These are phyloP conservation scores for Conticribra guillardii DNA, from an alignment of 108 stramenopile genomes.

Conservation along the genomic window DNA sequence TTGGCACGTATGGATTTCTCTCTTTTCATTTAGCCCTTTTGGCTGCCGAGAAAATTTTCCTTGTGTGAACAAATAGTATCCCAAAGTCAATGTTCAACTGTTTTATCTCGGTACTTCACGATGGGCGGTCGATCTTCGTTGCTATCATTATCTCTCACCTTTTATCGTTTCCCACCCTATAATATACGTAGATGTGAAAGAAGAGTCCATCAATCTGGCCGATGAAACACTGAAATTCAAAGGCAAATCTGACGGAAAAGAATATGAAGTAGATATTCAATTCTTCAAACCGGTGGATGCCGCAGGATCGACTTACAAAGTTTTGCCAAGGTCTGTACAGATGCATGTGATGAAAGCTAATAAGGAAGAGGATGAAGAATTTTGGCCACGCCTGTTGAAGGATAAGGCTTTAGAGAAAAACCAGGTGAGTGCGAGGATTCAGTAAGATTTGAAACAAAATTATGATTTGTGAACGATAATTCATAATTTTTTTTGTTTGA, in stretches of 20 bases:
- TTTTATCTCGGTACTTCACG: no score
- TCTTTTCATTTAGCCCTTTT: no score
- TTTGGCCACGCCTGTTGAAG: conserved; percentile 90
- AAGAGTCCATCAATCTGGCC: conserved; percentile 86
- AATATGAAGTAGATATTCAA: conserved; percentile 87
- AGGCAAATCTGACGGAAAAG: conserved; percentile 74
- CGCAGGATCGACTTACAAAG: conserved; percentile 90
- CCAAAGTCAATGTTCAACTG: no score
- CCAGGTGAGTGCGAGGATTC: conserved; percentile 40
- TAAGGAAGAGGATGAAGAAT: conserved; percentile 55
- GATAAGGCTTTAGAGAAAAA: conserved; percentile 94
- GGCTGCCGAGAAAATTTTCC: no score
- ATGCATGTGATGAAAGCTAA: conserved; percentile 90
- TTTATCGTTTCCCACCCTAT: background rate
- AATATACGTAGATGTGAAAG: conserved; percentile 77
- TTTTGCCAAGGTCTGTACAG: conserved; percentile 88
- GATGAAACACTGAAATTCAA: conserved; percentile 84
- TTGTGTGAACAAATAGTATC: no score
- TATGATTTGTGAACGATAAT: background rate
- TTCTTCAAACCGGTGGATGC: conserved; percentile 89
- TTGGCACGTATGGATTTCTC: no score
- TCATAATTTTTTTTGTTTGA: background rate
- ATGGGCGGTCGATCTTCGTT: no score
- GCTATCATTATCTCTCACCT: background rate
- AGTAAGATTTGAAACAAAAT: background rate